Evolutionary conservation across 495 filamentous ascomycete genomes (phyloP), one percentile per base, ranked within the genome.

Genomic region (Penicillium malachiteum): DNA sequence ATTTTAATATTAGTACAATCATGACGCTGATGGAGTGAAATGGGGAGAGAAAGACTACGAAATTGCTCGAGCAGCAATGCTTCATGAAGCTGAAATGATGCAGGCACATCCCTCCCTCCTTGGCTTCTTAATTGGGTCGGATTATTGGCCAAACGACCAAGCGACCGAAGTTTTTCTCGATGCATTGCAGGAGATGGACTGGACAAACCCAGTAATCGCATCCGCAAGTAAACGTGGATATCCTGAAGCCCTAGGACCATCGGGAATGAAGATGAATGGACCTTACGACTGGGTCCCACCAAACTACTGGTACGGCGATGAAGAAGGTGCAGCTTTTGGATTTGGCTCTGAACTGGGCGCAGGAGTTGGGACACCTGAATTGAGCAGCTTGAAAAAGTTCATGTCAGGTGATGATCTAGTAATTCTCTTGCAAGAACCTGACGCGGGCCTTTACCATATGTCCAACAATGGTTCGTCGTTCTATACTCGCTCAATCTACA

Each of bases 281-380:
- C 85, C 85, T 0, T 88, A 88, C 58, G 85, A 87, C 67, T 87
- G 82, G 81, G 81, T 84, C 0, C 81, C 85, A 5, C 84, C 84
- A 0, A 81, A 79, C 38, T 87, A 88, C 64, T 87, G 83, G 83
- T 84, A 78, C 48, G 73, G 76, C 13, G 69, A 71, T 17, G 56
- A 71, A 30, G 61, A 75, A 0, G 84, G 84, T 0, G 81, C 80
- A 0, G 84, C 83, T 0, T 85, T 82, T 54, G 84, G 84, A 0
- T 87, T 88, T 35, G 83, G 83, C 0, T 82, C 82, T 7, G 85
- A 87, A 58, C 73, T 79, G 7, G 79, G 84, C 4, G 69, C 84
- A 1, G 85, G 85, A 0, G 82, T 84, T 0, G 84, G 84, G 0
- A 88, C 84, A 0, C 85, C 84, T 0, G 81, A 82, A 48, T 50